Evolutionary conservation across 2,329 filamentous ascomycete genomes (phyloP).

Genomic region (Xenosphaeropsis pyriputrescens): DNA sequence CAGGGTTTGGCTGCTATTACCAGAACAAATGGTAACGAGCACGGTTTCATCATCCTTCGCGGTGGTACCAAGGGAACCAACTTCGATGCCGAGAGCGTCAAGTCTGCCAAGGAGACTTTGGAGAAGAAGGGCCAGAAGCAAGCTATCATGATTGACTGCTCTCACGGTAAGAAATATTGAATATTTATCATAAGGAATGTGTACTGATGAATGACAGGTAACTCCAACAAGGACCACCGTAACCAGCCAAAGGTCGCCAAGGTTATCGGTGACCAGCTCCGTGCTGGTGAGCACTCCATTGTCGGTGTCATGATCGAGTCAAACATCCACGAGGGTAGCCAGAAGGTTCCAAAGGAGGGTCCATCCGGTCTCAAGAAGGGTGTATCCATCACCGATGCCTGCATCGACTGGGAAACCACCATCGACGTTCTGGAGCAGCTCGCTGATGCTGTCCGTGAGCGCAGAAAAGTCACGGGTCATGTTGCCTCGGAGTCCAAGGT

Average conservation of each 20-base stretch:
- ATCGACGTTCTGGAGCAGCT: constrained; percentile 71
- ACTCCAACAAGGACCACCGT: constrained; percentile 93
- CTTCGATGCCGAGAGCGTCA: constrained; percentile 76
- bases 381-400: constrained; percentile 90
- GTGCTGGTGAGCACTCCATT: constrained; percentile 74
- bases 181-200: not conserved
- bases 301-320: constrained; percentile 98
- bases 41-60: constrained; percentile 92
- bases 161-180: constrained; percentile 52
- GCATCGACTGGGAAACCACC: constrained; percentile 85
- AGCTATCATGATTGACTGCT: constrained; percentile 97
- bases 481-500: not conserved
- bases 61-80: constrained; percentile 89
- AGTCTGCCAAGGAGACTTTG: constrained; percentile 63
- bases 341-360: constrained; percentile 78
- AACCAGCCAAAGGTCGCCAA: constrained; percentile 93
- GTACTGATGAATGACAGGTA: constrained; percentile 37
- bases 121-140: constrained; percentile 70
- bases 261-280: constrained; percentile 69
- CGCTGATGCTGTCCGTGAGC: constrained; percentile 65
- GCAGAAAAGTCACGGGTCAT: constrained; percentile 34
- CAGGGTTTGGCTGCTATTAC: constrained; percentile 92
- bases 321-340: constrained; percentile 83
- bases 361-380: constrained; percentile 68
- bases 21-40: constrained; percentile 82